phyloP scores from a whole-genome alignment of 2,329 filamentous ascomycete species.

The Ophiostoma ulmi region DNA sequence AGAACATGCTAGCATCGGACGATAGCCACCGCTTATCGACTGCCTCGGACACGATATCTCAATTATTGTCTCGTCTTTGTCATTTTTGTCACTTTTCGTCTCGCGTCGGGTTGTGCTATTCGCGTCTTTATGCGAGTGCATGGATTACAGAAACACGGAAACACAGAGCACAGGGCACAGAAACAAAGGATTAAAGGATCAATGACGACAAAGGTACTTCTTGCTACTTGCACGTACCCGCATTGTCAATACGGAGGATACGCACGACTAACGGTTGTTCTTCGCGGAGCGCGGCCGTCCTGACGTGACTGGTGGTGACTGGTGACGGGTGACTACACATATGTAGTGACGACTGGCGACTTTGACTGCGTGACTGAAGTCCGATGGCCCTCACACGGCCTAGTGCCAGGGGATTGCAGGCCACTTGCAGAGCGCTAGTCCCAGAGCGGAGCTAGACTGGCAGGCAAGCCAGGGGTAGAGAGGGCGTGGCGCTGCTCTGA shows the following conservation, averaged over 20 bases:
- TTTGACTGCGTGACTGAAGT: constrained; percentile 15
- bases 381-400: constrained; percentile 16
- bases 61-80: neutral
- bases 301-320: constrained; percentile 20
- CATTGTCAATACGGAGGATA: constrained; percentile 4
- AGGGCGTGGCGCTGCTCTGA: constrained; percentile 21
- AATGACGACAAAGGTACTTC: neutral
- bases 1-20: neutral
- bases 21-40: neutral
- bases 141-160: constrained; percentile 6
- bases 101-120: neutral
- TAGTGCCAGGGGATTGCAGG: constrained; percentile 24
- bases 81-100: neutral
- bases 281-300: constrained; percentile 17
- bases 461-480: constrained; percentile 17
- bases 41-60: neutral
- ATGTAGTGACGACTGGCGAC: neutral
- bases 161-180: neutral
- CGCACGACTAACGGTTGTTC: constrained; percentile 11
- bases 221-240: neutral
- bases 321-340: neutral
- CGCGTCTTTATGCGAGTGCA: constrained; percentile 8
- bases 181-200: neutral
- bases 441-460: constrained; percentile 15
- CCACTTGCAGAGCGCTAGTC: constrained; percentile 21